phyloP scores from a whole-genome alignment of 352 stramenopile genomes.

The Phytopythium vexans region DNA sequence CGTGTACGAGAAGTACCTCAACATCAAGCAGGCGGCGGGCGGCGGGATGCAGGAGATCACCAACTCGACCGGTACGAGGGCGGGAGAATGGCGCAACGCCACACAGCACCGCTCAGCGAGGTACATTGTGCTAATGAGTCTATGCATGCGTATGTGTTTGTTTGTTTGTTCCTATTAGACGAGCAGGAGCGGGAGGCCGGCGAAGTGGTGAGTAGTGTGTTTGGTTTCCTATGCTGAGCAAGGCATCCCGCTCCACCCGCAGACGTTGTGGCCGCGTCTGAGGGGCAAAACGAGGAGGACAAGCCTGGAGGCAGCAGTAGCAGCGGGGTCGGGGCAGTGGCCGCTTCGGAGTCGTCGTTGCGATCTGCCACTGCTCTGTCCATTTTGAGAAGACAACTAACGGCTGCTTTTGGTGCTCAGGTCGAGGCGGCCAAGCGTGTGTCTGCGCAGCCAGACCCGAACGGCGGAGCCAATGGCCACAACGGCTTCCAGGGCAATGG shows the following conservation, averaged over 20 bases:
- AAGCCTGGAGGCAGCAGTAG: too few relatives aligned
- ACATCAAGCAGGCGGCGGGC: slow-evolving; percentile 37
- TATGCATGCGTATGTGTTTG: slow-evolving; percentile 4
- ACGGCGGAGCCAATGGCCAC: background rate
- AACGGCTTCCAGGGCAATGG: background rate
- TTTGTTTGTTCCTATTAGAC: slow-evolving; percentile 17
- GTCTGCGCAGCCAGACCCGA: background rate
- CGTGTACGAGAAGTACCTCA: slow-evolving; percentile 53
- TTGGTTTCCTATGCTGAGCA: slow-evolving; percentile 11
- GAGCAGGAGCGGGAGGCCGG: slow-evolving; percentile 50
- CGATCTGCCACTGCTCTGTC: too few relatives aligned
- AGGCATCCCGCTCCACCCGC: background rate
- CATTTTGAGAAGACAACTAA: too few relatives aligned
- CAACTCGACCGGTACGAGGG: slow-evolving; percentile 47
- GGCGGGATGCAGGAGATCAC: slow-evolving; percentile 32
- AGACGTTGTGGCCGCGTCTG: too few relatives aligned
- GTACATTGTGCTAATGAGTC: slow-evolving; percentile 1
- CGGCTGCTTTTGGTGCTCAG: background rate
- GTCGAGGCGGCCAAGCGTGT: background rate
- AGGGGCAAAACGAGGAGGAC: too few relatives aligned
- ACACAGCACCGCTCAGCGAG: slow-evolving; percentile 1
- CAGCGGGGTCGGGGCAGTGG: too few relatives aligned
- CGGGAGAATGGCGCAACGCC: background rate
- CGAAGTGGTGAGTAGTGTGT: slow-evolving; percentile 49
- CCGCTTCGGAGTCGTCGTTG: too few relatives aligned